Conservation (phyloP, 306 rosid genomes). For the Quercus cerris region DNA sequence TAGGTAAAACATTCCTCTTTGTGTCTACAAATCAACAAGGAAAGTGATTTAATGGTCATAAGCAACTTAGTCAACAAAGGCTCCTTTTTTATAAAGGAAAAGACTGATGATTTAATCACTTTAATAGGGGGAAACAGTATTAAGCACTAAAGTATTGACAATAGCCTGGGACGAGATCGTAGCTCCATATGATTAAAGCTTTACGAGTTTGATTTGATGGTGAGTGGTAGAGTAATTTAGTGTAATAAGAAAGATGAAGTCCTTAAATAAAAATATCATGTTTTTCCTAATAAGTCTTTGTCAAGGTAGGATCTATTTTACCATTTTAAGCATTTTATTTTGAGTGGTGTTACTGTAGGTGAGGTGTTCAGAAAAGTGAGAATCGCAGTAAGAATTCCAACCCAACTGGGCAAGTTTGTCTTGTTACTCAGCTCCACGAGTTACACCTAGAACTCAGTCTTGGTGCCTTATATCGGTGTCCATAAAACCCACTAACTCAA, state of each 20-base stretch:
- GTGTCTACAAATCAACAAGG: constrained; percentile 37
- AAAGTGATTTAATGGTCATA: constrained; percentile 39
- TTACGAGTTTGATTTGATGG: constrained; percentile 24
- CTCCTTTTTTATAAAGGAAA: neutral
- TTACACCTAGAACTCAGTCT: too few relatives aligned
- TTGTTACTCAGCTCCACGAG: too few relatives aligned
- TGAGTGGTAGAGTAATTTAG: neutral
- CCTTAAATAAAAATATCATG: constrained; percentile 6
- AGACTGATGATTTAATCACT: constrained; percentile 31
- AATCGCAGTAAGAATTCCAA: too few relatives aligned
- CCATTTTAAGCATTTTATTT: too few relatives aligned
- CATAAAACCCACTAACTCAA: too few relatives aligned
- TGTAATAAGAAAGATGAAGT: constrained; percentile 4
- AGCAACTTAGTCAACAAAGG: constrained; percentile 41
- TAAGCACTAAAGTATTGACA: constrained; percentile 31
- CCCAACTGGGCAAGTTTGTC: too few relatives aligned
- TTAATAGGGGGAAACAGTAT: constrained; percentile 18
- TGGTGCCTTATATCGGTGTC: too few relatives aligned
- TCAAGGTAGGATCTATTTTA: too few relatives aligned
- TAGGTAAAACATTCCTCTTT: constrained; percentile 50
- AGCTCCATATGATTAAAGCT: constrained; percentile 4
- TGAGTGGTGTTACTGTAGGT: too few relatives aligned
- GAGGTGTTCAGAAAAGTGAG: too few relatives aligned
- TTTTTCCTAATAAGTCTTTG: neutral
- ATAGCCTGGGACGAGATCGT: neutral